Evolutionary conservation across 2,329 filamentous ascomycete genomes (phyloP), one percentile per base, ranked within the genome.

Genomic region (Ceratocystis variospora): DNA sequence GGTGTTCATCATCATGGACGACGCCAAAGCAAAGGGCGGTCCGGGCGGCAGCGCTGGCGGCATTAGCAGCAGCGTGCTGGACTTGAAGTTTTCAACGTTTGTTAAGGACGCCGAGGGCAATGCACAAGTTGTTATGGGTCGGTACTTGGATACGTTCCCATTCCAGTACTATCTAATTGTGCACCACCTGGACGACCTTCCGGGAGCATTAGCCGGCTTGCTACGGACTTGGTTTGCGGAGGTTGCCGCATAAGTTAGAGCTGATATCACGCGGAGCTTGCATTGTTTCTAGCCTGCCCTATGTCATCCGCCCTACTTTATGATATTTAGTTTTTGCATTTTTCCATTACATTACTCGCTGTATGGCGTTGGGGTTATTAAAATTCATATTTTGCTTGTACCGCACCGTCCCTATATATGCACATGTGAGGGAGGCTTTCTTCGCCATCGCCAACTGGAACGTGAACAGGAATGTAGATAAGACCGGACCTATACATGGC

Each of bases 151-250:
- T 75, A 88, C 86, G 6, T 99, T 99, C 76, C 94, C 95, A 0
- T 99, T 99, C 78, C 86, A 88, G 74, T 99, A 96, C 78, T 99
- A 97, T 74, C 78, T 99, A 66, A 90, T 99, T 71, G 94, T 99
- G 67, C 86, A 93, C 70, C 86, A 97, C 77, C 86, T 99, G 61
- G 86, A 88, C 72, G 94, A 99, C 76, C 79, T 99, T 72, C 94
- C 95, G 3, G 86, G 85, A 44, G 92, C 96, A 55, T 76, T 99
- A 76, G 89, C 91, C 15, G 89, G 89, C 33, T 82, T 96, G 70
- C 77, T 99, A 77, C 87, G 93, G 77, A 95, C 95, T 70, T 99
- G 95, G 95, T 96, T 99, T 80, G 87, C 89, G 0, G 84, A 87
- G 75, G 83, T 87, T 10, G 80, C 81, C 70, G 74, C 78, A 5